Evolutionary conservation across 2,329 filamentous ascomycete species (phyloP), one percentile per base, ranked within the genome.

Genomic region (Davidsoniella neocaledoniae): DNA sequence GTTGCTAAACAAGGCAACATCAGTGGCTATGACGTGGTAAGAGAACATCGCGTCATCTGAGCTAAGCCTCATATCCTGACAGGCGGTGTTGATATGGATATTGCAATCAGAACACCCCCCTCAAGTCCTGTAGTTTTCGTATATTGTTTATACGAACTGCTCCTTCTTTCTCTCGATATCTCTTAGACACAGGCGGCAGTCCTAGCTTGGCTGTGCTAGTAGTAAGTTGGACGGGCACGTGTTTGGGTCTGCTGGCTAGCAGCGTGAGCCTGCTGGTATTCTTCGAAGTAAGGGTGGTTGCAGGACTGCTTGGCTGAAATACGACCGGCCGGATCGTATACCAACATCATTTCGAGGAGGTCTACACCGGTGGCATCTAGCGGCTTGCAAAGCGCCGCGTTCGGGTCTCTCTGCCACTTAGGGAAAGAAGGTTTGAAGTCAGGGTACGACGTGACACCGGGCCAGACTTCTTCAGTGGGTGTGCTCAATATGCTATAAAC

Each of bases 341-440:
- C 80, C 40, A 94, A 77, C 68, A 94, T 76, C 59, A 69, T 67
- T 60, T 79, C 75, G 10, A 79, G 66, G 21, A 86, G 71, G 51
- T 86, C 78, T 10, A 85, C 70, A 21, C 83, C 83, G 21, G 72
- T 65, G 1, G 83, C 77, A 56, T 93, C 84, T 43, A 94, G 74
- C 49, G 73, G 81, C 41, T 76, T 74, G 59, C 87, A 84, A 36
- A 91, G 71, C 25, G 76, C 68, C 45, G 71, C 69, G 21, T 74
- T 71, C 53, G 75, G 71, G 60, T 87, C 81, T 51, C 85, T 78
- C 58, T 74, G 73, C 87, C 87, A 94, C 67, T 93, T 93, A 56
- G 87, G 87, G 67, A 94, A 94, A 2, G 84, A 88, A 25, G 83
- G 64, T 66, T 94, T 94, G 73, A 87, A 94, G 65, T 94, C 88